Evolutionary conservation across 1,139 yeast genomes (phyloP).

Genomic region (Protomyces lactucae-debilis): DNA sequence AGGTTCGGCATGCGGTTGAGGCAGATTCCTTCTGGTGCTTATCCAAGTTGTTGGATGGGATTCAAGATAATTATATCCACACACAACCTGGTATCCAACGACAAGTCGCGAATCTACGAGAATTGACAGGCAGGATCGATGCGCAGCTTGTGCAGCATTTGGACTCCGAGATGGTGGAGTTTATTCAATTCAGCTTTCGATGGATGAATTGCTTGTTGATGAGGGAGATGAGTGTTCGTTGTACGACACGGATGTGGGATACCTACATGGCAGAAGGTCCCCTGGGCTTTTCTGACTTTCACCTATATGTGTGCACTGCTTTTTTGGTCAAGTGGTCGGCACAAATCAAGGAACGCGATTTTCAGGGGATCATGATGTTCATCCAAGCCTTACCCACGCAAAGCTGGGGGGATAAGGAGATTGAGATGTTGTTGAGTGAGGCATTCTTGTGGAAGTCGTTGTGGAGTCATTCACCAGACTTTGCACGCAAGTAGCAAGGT

Average conservation of each 20-base stretch:
- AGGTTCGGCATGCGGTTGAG: constrained; percentile 59
- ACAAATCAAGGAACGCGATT: constrained; percentile 77
- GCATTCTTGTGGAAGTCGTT: constrained; percentile 95
- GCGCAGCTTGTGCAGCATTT: constrained; percentile 66
- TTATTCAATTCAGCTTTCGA: constrained; percentile 88
- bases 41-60: constrained; percentile 81
- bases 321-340: constrained; percentile 81
- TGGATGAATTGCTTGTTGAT: constrained; percentile 98
- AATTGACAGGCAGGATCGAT: constrained; percentile 76
- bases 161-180: constrained; percentile 75
- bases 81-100: constrained; percentile 96
- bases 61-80: constrained; percentile 93
- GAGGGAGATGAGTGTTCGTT: constrained; percentile 78
- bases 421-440: constrained; percentile 86
- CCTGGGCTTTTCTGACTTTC: constrained; percentile 80
- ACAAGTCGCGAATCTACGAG: constrained; percentile 77
- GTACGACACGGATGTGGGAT: constrained; percentile 96
- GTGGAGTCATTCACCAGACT: constrained; percentile 36
- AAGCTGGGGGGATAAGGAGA: constrained; percentile 81
- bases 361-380: constrained; percentile 87
- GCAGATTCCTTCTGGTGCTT: constrained; percentile 98
- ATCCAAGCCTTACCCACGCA: constrained; percentile 83
- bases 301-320: constrained; percentile 98
- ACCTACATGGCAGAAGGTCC: constrained; percentile 87
- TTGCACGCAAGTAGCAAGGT: constrained; percentile 4